These are phyloP conservation scores for Phytopythium ostracodes DNA, from an alignment of 352 stramenopile species.

Conservation along the genomic window DNA sequence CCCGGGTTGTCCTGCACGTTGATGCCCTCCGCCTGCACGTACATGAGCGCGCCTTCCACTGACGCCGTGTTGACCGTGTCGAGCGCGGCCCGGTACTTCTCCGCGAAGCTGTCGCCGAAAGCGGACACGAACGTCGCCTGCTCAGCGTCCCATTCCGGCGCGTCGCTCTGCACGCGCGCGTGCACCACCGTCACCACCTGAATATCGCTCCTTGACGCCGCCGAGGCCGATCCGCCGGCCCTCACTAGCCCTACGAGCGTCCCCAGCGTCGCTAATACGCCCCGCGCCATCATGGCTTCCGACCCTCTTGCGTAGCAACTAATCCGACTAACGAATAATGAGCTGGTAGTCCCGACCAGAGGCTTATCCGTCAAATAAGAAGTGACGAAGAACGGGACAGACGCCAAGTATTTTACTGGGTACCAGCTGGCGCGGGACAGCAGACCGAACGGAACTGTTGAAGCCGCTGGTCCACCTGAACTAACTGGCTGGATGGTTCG, in stretches of 20 bases:
- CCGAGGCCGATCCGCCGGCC: neutral
- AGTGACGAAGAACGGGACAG: neutral
- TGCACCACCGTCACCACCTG: constrained; percentile 33
- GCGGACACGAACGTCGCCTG: constrained; percentile 19
- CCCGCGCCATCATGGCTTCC: neutral
- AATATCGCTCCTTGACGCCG: constrained; percentile 7
- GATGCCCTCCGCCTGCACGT: constrained; percentile 78
- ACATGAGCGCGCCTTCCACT: constrained; percentile 78
- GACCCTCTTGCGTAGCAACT: neutral
- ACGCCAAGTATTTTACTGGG: neutral
- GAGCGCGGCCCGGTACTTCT: constrained; percentile 38
- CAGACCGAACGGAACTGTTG: neutral
- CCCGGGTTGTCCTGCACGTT: constrained; percentile 21
- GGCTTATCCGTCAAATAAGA: neutral
- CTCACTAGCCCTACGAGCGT: neutral
- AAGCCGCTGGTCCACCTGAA: neutral
- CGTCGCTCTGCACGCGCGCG: constrained; percentile 41
- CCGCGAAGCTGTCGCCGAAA: constrained; percentile 22
- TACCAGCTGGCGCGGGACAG: neutral
- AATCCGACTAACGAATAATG: neutral
- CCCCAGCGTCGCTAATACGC: neutral
- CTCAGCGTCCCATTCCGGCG: constrained; percentile 21
- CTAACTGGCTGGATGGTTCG: neutral
- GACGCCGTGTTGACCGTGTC: constrained; percentile 76
- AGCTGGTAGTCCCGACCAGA: neutral